Conservation (phyloP, 176 grass and related monocot species). For the Raddia distichophylla region DNA sequence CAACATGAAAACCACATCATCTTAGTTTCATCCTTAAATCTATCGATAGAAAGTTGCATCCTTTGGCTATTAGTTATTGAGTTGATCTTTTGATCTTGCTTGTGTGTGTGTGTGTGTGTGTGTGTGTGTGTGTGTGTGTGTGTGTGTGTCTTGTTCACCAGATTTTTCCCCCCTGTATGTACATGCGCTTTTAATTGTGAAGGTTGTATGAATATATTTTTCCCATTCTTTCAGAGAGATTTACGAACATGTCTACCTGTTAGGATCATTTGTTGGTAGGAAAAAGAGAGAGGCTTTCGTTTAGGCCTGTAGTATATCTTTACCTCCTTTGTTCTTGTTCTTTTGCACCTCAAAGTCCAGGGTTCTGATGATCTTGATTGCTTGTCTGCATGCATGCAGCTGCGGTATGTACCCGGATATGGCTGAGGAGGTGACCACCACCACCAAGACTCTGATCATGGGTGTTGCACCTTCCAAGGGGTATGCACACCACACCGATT, state of each 20-base stretch:
- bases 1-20: no score
- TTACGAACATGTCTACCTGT: no score
- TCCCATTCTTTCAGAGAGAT: no score
- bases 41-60: neutral
- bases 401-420: constrained; percentile 78
- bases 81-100: neutral
- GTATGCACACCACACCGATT: constrained; percentile 16
- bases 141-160: neutral
- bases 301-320: no score
- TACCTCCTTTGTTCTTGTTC: neutral
- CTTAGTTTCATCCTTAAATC: no score
- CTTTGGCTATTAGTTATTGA: neutral
- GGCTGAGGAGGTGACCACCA: constrained; percentile 50
- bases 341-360: neutral
- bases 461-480: constrained; percentile 63
- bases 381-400: constrained; percentile 23
- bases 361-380: neutral
- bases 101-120: no score
- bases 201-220: no score
- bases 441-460: constrained; percentile 52
- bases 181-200: no score
- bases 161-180: no score
- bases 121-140: no score
- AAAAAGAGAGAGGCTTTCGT: no score
- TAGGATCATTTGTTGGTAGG: no score